Percentiles rank a stretch among this genome's conserved stretches.
Evolutionary conservation across 1,284 basidiomycete genomes (phyloP).

Genomic region (Naganishia sp.): DNA sequence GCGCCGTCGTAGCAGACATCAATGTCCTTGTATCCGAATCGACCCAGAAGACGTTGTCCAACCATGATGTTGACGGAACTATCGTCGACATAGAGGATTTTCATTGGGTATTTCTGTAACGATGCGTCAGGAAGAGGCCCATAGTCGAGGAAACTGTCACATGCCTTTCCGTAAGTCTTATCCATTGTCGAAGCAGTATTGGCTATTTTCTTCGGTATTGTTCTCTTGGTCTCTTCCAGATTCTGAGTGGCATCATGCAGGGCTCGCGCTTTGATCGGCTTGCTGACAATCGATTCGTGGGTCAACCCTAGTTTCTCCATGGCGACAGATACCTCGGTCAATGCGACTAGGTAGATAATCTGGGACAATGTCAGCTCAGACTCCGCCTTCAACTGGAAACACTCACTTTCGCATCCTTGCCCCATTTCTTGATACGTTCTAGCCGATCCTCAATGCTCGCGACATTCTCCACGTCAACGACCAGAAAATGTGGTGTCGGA

Average conservation of each 20-base stretch:
- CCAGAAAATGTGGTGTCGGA: conserved; percentile 12
- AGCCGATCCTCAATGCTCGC: not conserved
- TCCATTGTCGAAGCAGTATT: conserved; percentile 18
- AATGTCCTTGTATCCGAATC: conserved; percentile 48
- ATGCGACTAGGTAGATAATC: conserved; percentile 42
- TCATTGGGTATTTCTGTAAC: conserved; percentile 37
- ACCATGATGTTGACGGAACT: conserved; percentile 49
- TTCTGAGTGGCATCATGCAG: conserved; percentile 40
- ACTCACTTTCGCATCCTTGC: conserved; percentile 18
- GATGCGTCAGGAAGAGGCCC: not conserved
- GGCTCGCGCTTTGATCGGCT: conserved; percentile 46
- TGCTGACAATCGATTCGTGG: conserved; percentile 44
- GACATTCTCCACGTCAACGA: conserved; percentile 17
- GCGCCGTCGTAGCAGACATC: conserved; percentile 45
- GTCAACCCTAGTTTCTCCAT: conserved; percentile 15
- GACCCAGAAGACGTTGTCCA: conserved; percentile 33
- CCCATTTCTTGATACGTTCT: not conserved
- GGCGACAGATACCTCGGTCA: conserved; percentile 40
- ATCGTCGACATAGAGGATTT: conserved; percentile 51
- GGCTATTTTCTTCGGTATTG: not conserved
- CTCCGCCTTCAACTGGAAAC: not conserved
- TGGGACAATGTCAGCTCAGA: not conserved
- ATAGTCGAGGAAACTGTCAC: not conserved
- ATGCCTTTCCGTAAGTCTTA: conserved; percentile 21
- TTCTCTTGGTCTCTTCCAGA: conserved; percentile 7